phyloP scores from a whole-genome alignment of 2,329 filamentous ascomycete species.

The Aureobasidium sp. region DNA sequence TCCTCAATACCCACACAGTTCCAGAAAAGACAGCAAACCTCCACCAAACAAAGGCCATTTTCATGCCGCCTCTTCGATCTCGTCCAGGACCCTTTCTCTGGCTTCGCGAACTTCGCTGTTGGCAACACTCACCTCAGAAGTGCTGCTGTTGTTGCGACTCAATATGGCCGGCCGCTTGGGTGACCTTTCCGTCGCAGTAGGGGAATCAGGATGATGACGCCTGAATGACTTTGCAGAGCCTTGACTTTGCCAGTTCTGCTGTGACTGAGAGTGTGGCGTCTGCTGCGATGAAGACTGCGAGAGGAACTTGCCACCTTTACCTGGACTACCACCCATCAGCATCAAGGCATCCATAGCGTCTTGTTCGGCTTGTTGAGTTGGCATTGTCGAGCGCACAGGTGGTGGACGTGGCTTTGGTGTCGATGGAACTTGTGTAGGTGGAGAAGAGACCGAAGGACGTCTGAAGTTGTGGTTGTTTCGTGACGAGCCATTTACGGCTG shows the following conservation, averaged over 20 bases:
- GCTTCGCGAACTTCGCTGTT: not conserved
- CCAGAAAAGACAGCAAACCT: not conserved
- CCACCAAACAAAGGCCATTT: not conserved
- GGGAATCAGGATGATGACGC: not conserved
- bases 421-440: conserved; percentile 20
- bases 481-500: conserved; percentile 16
- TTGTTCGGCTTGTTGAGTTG: conserved; percentile 61
- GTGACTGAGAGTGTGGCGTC: not conserved
- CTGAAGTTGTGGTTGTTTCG: conserved; percentile 12
- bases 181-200: not conserved
- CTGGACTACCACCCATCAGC: conserved; percentile 54
- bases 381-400: conserved; percentile 59
- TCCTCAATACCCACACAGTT: not conserved
- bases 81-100: conserved; percentile 4
- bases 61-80: conserved; percentile 6
- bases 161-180: not conserved
- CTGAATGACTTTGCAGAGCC: not conserved
- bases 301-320: not conserved
- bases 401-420: conserved; percentile 28
- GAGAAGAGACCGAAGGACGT: conserved; percentile 5
- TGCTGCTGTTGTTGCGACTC: conserved; percentile 1
- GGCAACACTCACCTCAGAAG: not conserved
- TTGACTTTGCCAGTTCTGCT: not conserved
- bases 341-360: conserved; percentile 73
- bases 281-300: conserved; percentile 4